These are phyloP conservation scores for Geranomyces variabilis DNA, from an alignment of 192 early-diverging fungal species.

Conservation along the genomic window DNA sequence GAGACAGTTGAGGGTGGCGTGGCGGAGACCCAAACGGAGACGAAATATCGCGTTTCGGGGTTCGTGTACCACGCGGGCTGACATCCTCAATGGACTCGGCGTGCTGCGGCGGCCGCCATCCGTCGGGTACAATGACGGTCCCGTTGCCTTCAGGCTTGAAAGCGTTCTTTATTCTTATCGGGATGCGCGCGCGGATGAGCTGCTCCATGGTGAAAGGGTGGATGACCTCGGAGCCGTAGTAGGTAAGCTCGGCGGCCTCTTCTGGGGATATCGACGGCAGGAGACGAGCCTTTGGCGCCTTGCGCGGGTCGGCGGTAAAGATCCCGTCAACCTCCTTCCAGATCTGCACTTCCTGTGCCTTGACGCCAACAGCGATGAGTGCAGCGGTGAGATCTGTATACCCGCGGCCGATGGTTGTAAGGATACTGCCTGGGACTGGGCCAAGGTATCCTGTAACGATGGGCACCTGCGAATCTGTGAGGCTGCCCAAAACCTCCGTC, in stretches of 20 bases:
- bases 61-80: conserved; percentile 21
- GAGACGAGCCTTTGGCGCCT: conserved; percentile 82
- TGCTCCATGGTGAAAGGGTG: conserved; percentile 99
- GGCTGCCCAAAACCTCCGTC: conserved; percentile 51
- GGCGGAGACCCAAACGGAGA: neutral
- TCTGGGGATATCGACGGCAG: conserved; percentile 94
- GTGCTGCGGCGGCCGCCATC: conserved; percentile 34
- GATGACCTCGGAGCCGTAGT: conserved; percentile 90
- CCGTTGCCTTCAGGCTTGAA: conserved; percentile 90
- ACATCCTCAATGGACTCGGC: conserved; percentile 14
- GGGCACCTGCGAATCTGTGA: conserved; percentile 65
- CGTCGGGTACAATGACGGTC: conserved; percentile 91
- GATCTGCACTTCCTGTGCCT: conserved; percentile 92
- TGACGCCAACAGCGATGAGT: conserved; percentile 84
- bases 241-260: conserved; percentile 97
- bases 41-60: neutral
- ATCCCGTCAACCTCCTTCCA: conserved; percentile 99
- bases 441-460: conserved; percentile 98
- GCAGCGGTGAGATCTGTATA: conserved; percentile 99
- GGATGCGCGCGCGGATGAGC: conserved; percentile 93
- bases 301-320: conserved; percentile 98
- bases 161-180: conserved; percentile 99
- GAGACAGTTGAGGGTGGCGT: neutral
- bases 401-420: conserved; percentile 91
- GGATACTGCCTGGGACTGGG: conserved; percentile 90